Conservation (phyloP, 2,329 filamentous ascomycete species). For the Dendryphion nanum region DNA sequence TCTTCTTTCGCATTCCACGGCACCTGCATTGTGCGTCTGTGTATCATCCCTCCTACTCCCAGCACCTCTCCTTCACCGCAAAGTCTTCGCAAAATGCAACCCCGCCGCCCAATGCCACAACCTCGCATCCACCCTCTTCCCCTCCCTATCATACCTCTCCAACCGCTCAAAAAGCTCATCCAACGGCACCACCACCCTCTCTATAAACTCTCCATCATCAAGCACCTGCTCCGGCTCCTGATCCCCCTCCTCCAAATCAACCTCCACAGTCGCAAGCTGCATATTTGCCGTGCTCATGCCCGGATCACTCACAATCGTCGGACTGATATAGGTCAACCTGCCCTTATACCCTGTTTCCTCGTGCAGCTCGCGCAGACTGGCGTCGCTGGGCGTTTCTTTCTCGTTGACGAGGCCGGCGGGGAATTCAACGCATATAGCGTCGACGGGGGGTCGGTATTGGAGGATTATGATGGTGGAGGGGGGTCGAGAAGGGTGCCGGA, state of each 20-base stretch:
- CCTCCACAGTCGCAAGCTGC: conserved; percentile 61
- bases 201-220: conserved; percentile 62
- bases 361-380: conserved; percentile 57
- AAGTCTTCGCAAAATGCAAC: conserved; percentile 48
- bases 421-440: conserved; percentile 59
- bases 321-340: conserved; percentile 51
- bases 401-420: conserved; percentile 61
- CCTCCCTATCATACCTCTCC: conserved; percentile 45
- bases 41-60: no score
- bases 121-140: conserved; percentile 58
- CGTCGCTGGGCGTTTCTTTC: conserved; percentile 55
- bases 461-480: conserved; percentile 56
- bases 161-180: conserved; percentile 56
- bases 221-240: conserved; percentile 56
- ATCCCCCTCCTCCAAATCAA: conserved; percentile 51
- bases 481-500: conserved; percentile 47
- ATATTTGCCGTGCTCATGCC: conserved; percentile 61
- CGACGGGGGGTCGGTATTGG: conserved; percentile 60
- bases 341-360: conserved; percentile 65
- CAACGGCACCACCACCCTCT: conserved; percentile 59
- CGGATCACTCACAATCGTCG: conserved; percentile 66
- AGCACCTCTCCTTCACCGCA: no score
- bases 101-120: conserved; percentile 62
- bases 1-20: no score
- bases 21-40: no score